phyloP scores from a whole-genome alignment of 108 stramenopile species.

The Chaetoceros tenuissimus region DNA sequence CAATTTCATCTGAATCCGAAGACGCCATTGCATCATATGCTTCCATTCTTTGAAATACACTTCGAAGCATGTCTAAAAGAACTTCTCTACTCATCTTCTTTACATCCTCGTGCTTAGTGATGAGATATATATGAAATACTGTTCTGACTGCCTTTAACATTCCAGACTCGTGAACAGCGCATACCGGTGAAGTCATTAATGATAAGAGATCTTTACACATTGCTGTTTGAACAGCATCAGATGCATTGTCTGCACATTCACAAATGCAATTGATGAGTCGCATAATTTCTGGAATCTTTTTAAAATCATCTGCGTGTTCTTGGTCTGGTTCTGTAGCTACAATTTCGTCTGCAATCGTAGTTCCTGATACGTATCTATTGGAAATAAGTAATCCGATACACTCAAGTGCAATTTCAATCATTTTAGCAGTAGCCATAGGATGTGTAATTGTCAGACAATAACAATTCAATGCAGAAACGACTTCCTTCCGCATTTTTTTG shows the following conservation, averaged over 20 bases:
- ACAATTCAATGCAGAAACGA: conserved; percentile 25
- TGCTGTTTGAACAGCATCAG: conserved; percentile 41
- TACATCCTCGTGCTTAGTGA: conserved; percentile 55
- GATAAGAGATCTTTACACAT: conserved; percentile 44
- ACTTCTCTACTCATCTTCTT: conserved; percentile 79
- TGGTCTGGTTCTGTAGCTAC: background rate
- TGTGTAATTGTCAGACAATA: conserved; percentile 20
- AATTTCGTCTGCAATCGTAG: conserved; percentile 16
- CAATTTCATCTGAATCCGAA: conserved; percentile 4
- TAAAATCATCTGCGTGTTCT: conserved; percentile 4
- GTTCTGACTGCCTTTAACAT: conserved; percentile 86
- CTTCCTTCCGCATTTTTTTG: conserved; percentile 1
- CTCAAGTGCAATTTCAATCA: conserved; percentile 38
- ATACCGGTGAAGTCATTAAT: conserved; percentile 65
- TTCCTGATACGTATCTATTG: conserved; percentile 29
- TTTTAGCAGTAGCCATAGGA: conserved; percentile 32
- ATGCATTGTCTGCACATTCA: conserved; percentile 7
- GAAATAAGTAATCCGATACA: conserved; percentile 30
- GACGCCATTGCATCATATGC: conserved; percentile 37
- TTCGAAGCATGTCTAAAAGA: conserved; percentile 82
- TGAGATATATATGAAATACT: conserved; percentile 93
- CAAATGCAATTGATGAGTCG: conserved; percentile 1
- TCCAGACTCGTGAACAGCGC: conserved; percentile 85
- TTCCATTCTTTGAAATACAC: conserved; percentile 93
- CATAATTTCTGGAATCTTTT: conserved; percentile 16